These are phyloP conservation scores for Pythium brassicae DNA, from an alignment of 352 stramenopile species.

Conservation along the genomic window DNA sequence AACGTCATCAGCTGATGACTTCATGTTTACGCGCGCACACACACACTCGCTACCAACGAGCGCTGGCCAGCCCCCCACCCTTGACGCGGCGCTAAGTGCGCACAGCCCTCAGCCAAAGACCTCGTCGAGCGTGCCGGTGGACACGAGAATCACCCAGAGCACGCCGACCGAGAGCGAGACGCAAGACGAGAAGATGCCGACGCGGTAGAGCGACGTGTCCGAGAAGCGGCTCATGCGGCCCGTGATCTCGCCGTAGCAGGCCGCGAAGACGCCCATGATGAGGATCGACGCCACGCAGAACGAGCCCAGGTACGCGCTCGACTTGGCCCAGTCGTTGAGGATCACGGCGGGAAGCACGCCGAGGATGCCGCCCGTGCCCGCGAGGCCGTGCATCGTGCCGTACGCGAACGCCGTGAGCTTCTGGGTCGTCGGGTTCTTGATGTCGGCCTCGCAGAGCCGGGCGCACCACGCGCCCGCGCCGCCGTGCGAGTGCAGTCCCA, in stretches of 20 bases:
- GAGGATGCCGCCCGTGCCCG: constrained; percentile 60
- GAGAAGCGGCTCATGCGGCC: constrained; percentile 58
- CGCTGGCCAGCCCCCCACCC: too few relatives aligned
- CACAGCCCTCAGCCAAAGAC: constrained; percentile 43
- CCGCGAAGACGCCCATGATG: constrained; percentile 85
- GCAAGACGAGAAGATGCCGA: constrained; percentile 63
- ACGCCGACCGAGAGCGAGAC: constrained; percentile 65
- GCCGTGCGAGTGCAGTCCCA: background rate
- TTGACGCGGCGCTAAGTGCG: background rate
- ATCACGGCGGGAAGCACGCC: constrained; percentile 86
- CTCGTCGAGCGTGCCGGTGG: constrained; percentile 62
- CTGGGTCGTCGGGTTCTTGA: constrained; percentile 53
- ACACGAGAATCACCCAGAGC: constrained; percentile 66
- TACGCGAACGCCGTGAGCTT: constrained; percentile 73
- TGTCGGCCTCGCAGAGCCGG: constrained; percentile 34
- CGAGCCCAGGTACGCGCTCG: constrained; percentile 69
- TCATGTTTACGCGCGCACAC: background rate
- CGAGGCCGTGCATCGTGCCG: constrained; percentile 85
- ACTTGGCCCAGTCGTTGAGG: constrained; percentile 68
- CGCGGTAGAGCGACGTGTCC: constrained; percentile 42
- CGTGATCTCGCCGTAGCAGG: constrained; percentile 71
- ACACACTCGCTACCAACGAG: constrained; percentile 1
- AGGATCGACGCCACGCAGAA: constrained; percentile 87
- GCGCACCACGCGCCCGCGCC: constrained; percentile 35
- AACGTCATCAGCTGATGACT: background rate